Conservation (phyloP, 2,329 filamentous ascomycete genomes). For the Epichloe glyceriae region DNA sequence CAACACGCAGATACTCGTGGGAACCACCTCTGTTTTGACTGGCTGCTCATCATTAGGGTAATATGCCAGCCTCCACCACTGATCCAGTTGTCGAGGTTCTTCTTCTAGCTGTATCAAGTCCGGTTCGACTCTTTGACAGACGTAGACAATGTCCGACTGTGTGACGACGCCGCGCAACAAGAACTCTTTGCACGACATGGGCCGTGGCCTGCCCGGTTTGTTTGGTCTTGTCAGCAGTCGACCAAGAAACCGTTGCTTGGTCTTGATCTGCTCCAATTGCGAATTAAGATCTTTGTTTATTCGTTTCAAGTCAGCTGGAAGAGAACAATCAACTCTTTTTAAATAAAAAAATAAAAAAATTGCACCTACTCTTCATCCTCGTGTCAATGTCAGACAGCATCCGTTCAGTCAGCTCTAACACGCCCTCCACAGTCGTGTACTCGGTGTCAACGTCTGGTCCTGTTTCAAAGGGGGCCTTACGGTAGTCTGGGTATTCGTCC, state of each 20-base stretch:
- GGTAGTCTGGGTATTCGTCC: slow-evolving; percentile 25
- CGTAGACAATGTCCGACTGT: slow-evolving; percentile 32
- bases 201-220: slow-evolving; percentile 21
- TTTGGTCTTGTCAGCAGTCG: slow-evolving; percentile 26
- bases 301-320: neutral
- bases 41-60: slow-evolving; percentile 24
- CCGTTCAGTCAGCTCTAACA: slow-evolving; percentile 20
- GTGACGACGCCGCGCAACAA: slow-evolving; percentile 39
- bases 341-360: slow-evolving; percentile 8
- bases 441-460: slow-evolving; percentile 20
- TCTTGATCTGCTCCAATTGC: slow-evolving; percentile 19
- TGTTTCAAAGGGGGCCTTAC: slow-evolving; percentile 24
- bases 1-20: too few relatives aligned
- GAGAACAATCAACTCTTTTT: slow-evolving; percentile 4
- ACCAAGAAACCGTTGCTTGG: slow-evolving; percentile 26
- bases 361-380: slow-evolving; percentile 22
- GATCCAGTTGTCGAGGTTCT: slow-evolving; percentile 23
- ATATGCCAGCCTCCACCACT: slow-evolving; percentile 44
- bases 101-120: slow-evolving; percentile 31
- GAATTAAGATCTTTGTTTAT: slow-evolving; percentile 15
- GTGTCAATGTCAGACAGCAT: slow-evolving; percentile 22
- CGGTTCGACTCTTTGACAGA: slow-evolving; percentile 31
- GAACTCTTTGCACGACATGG: slow-evolving; percentile 32
- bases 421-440: slow-evolving; percentile 18
- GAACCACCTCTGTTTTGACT: slow-evolving; percentile 35